phyloP scores from a whole-genome alignment of 441 rosid genomes.

The Pelargonium citronellum region DNA sequence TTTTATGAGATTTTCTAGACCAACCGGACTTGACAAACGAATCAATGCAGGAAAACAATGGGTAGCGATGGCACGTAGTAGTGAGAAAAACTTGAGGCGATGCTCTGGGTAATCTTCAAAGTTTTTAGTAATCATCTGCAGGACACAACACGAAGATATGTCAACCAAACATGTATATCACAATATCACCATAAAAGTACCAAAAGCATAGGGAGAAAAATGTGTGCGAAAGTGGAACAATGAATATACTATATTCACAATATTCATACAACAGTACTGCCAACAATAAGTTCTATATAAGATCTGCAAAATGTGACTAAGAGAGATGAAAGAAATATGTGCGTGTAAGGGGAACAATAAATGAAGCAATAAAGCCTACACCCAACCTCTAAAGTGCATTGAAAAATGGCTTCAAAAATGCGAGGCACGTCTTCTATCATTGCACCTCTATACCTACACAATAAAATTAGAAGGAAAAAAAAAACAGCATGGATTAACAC shows the following conservation, averaged over 20 bases:
- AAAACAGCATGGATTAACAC: background rate
- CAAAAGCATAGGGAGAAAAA: too few species aligned
- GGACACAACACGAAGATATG: conserved; percentile 11
- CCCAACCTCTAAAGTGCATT: conserved; percentile 94
- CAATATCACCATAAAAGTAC: background rate
- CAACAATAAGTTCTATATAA: background rate
- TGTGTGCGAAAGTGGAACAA: too few species aligned
- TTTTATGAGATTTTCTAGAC: conserved; percentile 21
- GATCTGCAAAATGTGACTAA: too few species aligned
- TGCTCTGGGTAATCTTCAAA: conserved; percentile 99
- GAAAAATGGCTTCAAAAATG: conserved; percentile 97
- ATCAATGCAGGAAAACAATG: conserved; percentile 92
- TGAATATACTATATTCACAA: too few species aligned
- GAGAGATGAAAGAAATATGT: too few species aligned
- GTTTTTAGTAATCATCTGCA: conserved; percentile 97
- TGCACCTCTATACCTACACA: conserved; percentile 72
- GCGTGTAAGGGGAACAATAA: too few species aligned
- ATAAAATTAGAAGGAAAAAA: background rate
- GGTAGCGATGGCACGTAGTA: conserved; percentile 96
- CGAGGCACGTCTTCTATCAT: conserved; percentile 98
- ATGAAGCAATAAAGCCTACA: background rate
- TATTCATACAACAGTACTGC: background rate
- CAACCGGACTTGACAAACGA: conserved; percentile 85
- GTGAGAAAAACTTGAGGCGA: conserved; percentile 94
- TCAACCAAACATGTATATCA: background rate